Percentiles rank a stretch among this genome's conserved stretches.
phyloP scores from a whole-genome alignment of 371 early-diverging fungal species.

The Mucor irregularis region DNA sequence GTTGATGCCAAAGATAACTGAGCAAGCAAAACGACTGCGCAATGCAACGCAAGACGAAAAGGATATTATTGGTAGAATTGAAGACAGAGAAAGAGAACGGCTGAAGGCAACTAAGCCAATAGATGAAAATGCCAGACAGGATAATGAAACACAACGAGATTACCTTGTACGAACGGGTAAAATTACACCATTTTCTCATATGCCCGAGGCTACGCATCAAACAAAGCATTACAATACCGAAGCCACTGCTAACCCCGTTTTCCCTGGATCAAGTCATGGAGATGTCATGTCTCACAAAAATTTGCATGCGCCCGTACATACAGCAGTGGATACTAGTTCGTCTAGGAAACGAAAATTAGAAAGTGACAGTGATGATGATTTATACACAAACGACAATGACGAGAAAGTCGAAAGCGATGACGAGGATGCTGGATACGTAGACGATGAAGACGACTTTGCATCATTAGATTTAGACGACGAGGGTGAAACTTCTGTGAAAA shows the following conservation, averaged over 20 bases:
- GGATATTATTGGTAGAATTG: conserved; percentile 50
- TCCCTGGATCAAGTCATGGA: conserved; percentile 15
- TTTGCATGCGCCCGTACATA: conserved; percentile 13
- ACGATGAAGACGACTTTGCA: conserved; percentile 15
- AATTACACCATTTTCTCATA: conserved; percentile 72
- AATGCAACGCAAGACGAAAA: conserved; percentile 44
- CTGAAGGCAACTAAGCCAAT: neutral
- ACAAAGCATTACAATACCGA: neutral
- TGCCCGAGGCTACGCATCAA: conserved; percentile 32
- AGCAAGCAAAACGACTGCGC: conserved; percentile 37
- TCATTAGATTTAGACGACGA: conserved; percentile 8
- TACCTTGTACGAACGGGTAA: conserved; percentile 74
- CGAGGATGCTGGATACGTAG: conserved; percentile 4
- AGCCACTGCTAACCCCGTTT: neutral
- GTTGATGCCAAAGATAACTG: conserved; percentile 30
- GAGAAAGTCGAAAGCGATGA: conserved; percentile 9
- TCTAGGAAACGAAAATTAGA: conserved; percentile 2
- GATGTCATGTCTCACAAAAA: conserved; percentile 28
- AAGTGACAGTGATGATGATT: conserved; percentile 17
- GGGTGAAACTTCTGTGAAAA: conserved; percentile 2
- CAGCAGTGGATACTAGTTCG: conserved; percentile 4
- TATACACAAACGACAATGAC: conserved; percentile 24
- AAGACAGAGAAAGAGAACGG: conserved; percentile 24
- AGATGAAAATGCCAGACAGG: conserved; percentile 21
- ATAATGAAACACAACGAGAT: conserved; percentile 62